Base-by-base conservation (phyloP, 345 rosid genomes). In the Cardiospermum halicacabum region DNA sequence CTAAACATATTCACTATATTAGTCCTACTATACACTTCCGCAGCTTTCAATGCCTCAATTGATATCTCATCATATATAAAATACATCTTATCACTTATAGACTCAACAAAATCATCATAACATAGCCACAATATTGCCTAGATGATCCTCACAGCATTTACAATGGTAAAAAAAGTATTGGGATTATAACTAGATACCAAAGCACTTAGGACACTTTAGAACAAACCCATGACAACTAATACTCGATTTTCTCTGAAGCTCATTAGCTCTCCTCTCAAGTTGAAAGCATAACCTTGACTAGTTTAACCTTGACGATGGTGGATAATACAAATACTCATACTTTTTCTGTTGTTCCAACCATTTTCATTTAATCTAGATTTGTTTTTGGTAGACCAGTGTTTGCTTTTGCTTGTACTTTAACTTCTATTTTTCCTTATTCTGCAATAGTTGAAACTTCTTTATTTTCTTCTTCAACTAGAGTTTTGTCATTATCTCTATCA, bases 231-330 rank as follows among this genome's bases (percentile, higher is more conserved):
- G 30, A 66, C 90, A 89, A 27, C 76, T 86, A 80, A 82, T 68
- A 7, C 86, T 63, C 3, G 84, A 77, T 27, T 83, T 72, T 30
- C 84, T 91, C 57, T 67, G 67, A 21, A 84, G 87, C 42, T 87
- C 96, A 66, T 92, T 78, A 53, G 78, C 96, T 61, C 89, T 84
- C 78, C 85, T 86, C 82, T 89, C 94, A 93, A 48, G 96, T 82
- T 51, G 91, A 83, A 24, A 93, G 82, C 65, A 89, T 89, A 22
- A 86, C 83, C 79, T 89, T 84, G n/a, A n/a, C n/a, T n/a, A n/a
- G n/a, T n/a, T n/a, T n/a, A n/a, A n/a, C n/a, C n/a, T n/a, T n/a
- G n/a, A n/a, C n/a, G n/a, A n/a, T n/a, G n/a, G n/a, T n/a, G n/a
- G n/a, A n/a, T n/a, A n/a, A n/a, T n/a, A n/a, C n/a, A n/a, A n/a